These are phyloP conservation scores for Zoysia matrella DNA, from an alignment of 202 grass and related monocot species.

Conservation along the genomic window DNA sequence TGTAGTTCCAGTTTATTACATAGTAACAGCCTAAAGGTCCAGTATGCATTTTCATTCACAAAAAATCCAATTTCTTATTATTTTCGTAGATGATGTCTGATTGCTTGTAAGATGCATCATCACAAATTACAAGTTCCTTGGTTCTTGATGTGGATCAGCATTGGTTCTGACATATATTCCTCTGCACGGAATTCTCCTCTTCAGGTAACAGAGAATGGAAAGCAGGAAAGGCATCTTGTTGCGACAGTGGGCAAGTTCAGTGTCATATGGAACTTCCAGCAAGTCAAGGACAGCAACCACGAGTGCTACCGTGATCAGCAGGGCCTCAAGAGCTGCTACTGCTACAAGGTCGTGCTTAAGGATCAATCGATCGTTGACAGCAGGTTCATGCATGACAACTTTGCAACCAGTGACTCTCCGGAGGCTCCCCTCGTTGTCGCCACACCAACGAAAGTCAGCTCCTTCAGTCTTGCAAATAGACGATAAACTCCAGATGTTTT, in stretches of 20 bases:
- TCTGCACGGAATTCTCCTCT: conserved; percentile 9
- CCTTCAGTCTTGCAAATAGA: conserved; percentile 62
- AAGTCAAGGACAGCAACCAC: conserved; percentile 84
- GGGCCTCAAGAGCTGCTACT: conserved; percentile 95
- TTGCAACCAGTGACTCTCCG: conserved; percentile 55
- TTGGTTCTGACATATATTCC: conserved; percentile 13
- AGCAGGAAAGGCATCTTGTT: conserved; percentile 82
- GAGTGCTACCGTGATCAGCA: conserved; percentile 85
- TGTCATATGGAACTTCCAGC: conserved; percentile 85
- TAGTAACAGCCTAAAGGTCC: background rate
- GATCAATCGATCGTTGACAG: conserved; percentile 90
- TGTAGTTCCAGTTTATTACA: background rate
- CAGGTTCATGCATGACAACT: conserved; percentile 94
- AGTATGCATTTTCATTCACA: background rate
- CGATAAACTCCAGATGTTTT: background rate
- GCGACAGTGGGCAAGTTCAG: conserved; percentile 88
- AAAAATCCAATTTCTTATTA: background rate
- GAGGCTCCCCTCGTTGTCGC: conserved; percentile 87
- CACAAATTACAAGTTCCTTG: background rate
- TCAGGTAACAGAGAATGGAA: conserved; percentile 84
- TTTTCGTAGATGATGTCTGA: background rate
- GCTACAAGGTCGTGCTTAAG: conserved; percentile 87
- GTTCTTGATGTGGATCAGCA: background rate
- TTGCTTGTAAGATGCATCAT: background rate
- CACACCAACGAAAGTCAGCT: conserved; percentile 84